Evolutionary conservation across 2,329 filamentous ascomycete species (phyloP).

Genomic region (Dendrostoma leiphaemia): DNA sequence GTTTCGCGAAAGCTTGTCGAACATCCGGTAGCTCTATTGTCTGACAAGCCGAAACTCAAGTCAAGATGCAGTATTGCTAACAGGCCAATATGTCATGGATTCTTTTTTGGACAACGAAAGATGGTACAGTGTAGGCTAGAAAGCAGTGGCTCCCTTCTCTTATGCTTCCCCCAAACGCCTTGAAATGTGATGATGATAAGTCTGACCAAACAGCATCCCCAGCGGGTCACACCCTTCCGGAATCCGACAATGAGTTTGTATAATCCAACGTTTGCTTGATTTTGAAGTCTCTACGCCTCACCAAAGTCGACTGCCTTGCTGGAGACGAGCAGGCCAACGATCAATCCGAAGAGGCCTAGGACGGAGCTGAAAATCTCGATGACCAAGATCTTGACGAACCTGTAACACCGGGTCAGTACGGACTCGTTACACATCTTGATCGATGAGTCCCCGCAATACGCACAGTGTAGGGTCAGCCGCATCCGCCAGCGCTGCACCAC

Average conservation of each 20-base stretch:
- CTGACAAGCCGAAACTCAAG: neutral
- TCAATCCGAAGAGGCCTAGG: constrained; percentile 91
- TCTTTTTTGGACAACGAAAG: constrained; percentile 1
- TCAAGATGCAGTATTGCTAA: neutral
- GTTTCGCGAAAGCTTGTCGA: neutral
- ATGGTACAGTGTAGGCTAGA: constrained; percentile 15
- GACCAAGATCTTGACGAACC: constrained; percentile 97
- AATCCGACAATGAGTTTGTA: constrained; percentile 2
- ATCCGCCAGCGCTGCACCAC: constrained; percentile 92
- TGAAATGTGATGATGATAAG: constrained; percentile 20
- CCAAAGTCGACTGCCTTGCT: constrained; percentile 78
- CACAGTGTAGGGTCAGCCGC: constrained; percentile 88
- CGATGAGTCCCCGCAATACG: constrained; percentile 37
- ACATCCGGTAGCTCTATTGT: neutral
- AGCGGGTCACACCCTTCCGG: neutral
- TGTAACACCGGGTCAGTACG: constrained; percentile 36
- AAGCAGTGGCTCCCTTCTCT: constrained; percentile 15
- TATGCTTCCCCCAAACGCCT: constrained; percentile 19
- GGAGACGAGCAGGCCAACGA: constrained; percentile 86
- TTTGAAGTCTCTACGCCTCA: constrained; percentile 23
- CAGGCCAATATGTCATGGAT: neutral
- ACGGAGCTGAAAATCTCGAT: constrained; percentile 99
- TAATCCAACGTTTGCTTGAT: neutral
- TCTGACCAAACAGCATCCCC: constrained; percentile 1
- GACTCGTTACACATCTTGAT: neutral